phyloP scores from a whole-genome alignment of 2,329 filamentous ascomycete genomes.

The Pezicula carpinea region DNA sequence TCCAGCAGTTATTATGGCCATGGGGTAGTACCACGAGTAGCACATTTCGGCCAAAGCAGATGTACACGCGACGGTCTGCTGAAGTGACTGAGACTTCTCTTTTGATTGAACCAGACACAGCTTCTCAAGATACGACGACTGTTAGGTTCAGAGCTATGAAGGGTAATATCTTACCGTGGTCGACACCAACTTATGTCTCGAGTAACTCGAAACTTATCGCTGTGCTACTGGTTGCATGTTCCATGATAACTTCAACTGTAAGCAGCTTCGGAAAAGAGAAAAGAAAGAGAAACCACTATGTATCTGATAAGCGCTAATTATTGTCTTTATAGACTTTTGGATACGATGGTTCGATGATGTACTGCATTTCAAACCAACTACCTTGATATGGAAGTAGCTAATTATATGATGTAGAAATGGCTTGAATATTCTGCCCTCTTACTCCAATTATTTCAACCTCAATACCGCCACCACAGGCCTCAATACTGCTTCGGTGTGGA shows the following conservation, averaged over 20 bases:
- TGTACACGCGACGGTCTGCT: no score
- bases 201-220: not conserved
- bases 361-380: slow-evolving; percentile 14
- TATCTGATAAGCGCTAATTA: not conserved
- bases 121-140: not conserved
- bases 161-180: not conserved
- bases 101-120: no score
- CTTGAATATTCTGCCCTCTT: slow-evolving; percentile 51
- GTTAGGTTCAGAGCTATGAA: not conserved
- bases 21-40: no score
- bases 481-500: slow-evolving; percentile 51
- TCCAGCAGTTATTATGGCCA: no score
- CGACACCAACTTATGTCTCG: not conserved
- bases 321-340: slow-evolving; percentile 18
- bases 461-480: slow-evolving; percentile 46
- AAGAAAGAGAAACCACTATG: not conserved
- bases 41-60: no score
- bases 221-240: not conserved
- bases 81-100: no score
- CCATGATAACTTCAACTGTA: slow-evolving; percentile 14
- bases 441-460: slow-evolving; percentile 49
- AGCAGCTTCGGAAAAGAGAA: not conserved
- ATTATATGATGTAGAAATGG: slow-evolving; percentile 33
- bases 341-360: slow-evolving; percentile 18
- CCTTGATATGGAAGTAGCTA: not conserved